Conservation (phyloP, 768 basidiomycete species). For the Dentipellis sp. region DNA sequence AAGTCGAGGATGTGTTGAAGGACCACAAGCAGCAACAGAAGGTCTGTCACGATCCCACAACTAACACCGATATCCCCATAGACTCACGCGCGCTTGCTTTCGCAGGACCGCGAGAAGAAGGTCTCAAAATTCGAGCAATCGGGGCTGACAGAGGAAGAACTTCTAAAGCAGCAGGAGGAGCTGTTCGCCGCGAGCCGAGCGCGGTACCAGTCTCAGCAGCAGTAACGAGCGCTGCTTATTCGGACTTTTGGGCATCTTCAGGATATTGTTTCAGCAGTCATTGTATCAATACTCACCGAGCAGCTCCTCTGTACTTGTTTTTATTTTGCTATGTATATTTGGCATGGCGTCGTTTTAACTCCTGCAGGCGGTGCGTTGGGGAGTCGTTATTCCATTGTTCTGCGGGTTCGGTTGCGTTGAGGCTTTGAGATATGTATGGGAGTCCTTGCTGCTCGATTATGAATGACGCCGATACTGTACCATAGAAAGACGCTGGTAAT, state of each 20-base stretch:
- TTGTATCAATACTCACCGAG: slow-evolving; percentile 3
- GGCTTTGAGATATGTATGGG: slow-evolving; percentile 35
- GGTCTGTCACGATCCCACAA: slow-evolving; percentile 32
- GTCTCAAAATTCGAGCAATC: slow-evolving; percentile 82
- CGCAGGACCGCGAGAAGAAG: slow-evolving; percentile 85
- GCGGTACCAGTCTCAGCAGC: slow-evolving; percentile 52
- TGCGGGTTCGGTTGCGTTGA: background rate
- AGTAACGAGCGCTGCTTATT: slow-evolving; percentile 1
- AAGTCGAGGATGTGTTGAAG: slow-evolving; percentile 88
- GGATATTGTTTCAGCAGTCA: slow-evolving; percentile 1
- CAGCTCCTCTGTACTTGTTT: slow-evolving; percentile 7
- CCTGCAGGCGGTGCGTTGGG: slow-evolving; percentile 47
- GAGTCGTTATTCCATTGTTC: slow-evolving; percentile 66
- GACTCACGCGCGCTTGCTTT: slow-evolving; percentile 7
- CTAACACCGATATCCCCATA: background rate
- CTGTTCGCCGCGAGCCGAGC: slow-evolving; percentile 90
- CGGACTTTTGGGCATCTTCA: slow-evolving; percentile 10
- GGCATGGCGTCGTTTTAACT: slow-evolving; percentile 35
- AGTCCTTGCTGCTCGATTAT: slow-evolving; percentile 76
- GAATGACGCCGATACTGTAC: slow-evolving; percentile 74
- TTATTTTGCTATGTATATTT: slow-evolving; percentile 24
- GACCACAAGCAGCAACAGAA: slow-evolving; percentile 96
- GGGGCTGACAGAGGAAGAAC: slow-evolving; percentile 86
- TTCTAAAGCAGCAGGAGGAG: slow-evolving; percentile 78
- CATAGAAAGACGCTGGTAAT: slow-evolving; percentile 55